Evolutionary conservation across 176 grass and related monocot species (phyloP).

Genomic region (Hordeum marinum): DNA sequence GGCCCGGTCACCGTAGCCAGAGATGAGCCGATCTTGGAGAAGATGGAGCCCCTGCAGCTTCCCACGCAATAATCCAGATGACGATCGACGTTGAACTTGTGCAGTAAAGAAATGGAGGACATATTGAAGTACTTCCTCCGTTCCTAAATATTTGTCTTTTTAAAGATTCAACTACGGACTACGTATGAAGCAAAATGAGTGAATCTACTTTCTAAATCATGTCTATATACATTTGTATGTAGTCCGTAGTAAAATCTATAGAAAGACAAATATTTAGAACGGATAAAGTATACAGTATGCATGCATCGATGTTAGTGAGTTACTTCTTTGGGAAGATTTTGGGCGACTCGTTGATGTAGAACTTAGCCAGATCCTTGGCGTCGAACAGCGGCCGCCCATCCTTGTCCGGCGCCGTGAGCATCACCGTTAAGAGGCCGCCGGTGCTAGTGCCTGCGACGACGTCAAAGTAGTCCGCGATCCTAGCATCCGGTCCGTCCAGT

Average conservation of each 20-base stretch:
- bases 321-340: constrained; percentile 73
- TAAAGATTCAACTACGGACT: too few relatives aligned
- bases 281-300: too few relatives aligned
- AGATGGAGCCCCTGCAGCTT: constrained; percentile 25
- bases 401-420: constrained; percentile 54
- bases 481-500: constrained; percentile 46
- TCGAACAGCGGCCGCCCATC: constrained; percentile 43
- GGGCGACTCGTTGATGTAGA: constrained; percentile 52
- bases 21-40: constrained; percentile 10
- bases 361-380: constrained; percentile 43
- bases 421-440: constrained; percentile 51
- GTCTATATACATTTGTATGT: too few relatives aligned
- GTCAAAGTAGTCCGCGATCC: constrained; percentile 70
- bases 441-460: constrained; percentile 74
- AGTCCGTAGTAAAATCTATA: too few relatives aligned
- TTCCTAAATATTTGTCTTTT: too few relatives aligned
- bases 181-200: too few relatives aligned
- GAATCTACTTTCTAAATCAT: too few relatives aligned
- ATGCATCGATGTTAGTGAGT: not conserved
- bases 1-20: constrained; percentile 39
- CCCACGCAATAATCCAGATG: not conserved
- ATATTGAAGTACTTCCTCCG: too few relatives aligned
- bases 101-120: not conserved
- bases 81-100: not conserved
- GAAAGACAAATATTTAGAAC: too few relatives aligned